phyloP scores from a whole-genome alignment of 2,329 filamentous ascomycete genomes.

The Cladosporium phlei region DNA sequence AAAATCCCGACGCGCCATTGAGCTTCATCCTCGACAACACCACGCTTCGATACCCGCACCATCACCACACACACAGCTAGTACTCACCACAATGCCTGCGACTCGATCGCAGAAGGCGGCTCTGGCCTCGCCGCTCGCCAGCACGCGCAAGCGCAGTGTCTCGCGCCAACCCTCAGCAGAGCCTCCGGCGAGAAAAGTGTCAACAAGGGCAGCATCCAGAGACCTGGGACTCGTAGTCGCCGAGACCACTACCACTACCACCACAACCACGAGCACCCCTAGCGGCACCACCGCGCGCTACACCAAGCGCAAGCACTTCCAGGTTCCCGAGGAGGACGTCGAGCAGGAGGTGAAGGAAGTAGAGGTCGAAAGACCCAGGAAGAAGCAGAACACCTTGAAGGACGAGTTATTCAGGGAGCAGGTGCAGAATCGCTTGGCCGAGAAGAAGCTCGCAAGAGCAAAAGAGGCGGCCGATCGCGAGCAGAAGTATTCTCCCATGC shows the following conservation, averaged over 20 bases:
- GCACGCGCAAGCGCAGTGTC: slow-evolving; percentile 1
- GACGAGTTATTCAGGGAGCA: neutral
- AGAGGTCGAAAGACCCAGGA: neutral
- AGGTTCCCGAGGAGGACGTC: neutral
- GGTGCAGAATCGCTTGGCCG: neutral
- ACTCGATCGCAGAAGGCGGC: slow-evolving; percentile 9
- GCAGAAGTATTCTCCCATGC: too few species aligned
- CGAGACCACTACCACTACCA: neutral
- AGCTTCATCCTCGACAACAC: too few species aligned
- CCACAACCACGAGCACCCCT: neutral
- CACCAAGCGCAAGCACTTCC: neutral
- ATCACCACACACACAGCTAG: too few species aligned
- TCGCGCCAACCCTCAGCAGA: slow-evolving; percentile 8
- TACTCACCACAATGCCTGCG: slow-evolving; percentile 8
- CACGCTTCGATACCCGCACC: neutral
- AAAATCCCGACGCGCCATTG: too few species aligned
- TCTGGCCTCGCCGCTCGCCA: neutral
- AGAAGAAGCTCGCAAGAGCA: neutral
- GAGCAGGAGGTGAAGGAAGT: neutral
- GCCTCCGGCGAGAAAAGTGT: neutral
- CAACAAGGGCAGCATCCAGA: neutral
- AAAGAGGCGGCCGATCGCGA: too few species aligned
- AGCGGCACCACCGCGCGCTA: neutral
- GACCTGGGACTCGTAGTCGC: neutral
- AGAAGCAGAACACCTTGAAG: neutral